phyloP scores from a whole-genome alignment of 495 filamentous ascomycete genomes.

The Lasiosphaeria miniovina region DNA sequence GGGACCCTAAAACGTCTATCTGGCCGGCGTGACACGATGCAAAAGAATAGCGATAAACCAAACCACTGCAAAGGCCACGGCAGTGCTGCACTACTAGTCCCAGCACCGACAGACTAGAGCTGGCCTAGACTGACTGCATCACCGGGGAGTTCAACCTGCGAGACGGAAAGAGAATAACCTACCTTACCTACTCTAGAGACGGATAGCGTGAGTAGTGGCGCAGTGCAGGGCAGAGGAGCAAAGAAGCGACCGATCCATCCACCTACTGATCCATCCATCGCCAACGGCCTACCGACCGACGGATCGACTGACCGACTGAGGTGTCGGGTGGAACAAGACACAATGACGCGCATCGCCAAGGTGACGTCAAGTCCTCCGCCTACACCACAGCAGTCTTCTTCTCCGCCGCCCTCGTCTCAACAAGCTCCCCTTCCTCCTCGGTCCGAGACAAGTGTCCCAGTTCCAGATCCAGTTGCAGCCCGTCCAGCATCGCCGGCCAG shows the following conservation, averaged over 20 bases:
- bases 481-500: constrained; percentile 68
- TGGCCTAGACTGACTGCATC: not conserved
- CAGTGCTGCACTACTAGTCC: not conserved
- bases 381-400: not conserved
- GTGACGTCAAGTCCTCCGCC: constrained; percentile 17
- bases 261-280: not conserved
- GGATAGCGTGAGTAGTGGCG: too few species aligned
- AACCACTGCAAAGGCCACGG: not conserved
- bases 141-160: too few species aligned
- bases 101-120: not conserved
- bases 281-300: not conserved
- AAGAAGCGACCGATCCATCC: not conserved
- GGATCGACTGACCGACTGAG: not conserved
- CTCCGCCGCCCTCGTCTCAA: constrained; percentile 11
- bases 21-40: not conserved
- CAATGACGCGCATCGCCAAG: constrained; percentile 27
- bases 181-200: too few species aligned
- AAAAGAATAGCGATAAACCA: not conserved
- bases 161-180: too few species aligned
- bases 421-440: not conserved
- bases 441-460: not conserved
- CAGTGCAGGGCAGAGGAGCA: too few species aligned
- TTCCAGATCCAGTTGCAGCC: constrained; percentile 14
- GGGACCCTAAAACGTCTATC: too few species aligned
- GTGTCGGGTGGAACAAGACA: not conserved